Base-by-base conservation (phyloP, 2,329 filamentous ascomycete species). In the Alternaria ethzedia region DNA sequence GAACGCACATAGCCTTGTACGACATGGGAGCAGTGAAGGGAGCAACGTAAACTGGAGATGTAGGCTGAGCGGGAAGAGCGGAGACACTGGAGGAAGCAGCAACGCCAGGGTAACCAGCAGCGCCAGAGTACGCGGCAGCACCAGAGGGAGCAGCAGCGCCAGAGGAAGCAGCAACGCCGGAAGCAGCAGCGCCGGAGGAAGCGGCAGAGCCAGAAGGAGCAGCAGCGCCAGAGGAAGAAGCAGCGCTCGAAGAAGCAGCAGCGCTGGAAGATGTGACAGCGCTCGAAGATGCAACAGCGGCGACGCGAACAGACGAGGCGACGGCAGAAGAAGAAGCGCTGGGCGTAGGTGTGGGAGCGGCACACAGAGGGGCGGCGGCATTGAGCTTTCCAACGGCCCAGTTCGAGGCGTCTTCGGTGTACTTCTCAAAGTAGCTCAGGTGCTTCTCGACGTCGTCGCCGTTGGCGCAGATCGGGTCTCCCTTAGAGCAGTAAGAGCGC, bases 391-490 rank as follows among this genome's bases (percentile, higher is more conserved):
- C 58, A 63, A 71, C 68, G 55, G 66, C 64, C 70, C 70, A 73
- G 59, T 54, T 67, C 49, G 69, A 65, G 58, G 69, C 70, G 49
- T 71, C 65, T 15, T 70, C 66, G 50, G 68, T 67, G 66, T 69
- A 70, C 45, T 54, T 21, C 56, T 73, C 63, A 55, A 85, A 87
- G 66, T 90, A 90, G 57, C 85, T 83, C 73, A 88, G 84, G 74
- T 89, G 88, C 17, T 84, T 83, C 66, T 84, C 82, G 30, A 83
- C 81, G 66, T 89, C 81, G 70, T 83, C 86, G 54, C 88, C 88
- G 49, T 86, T 86, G 76, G 87, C 90, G 82, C 88, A 90, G 77
- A 88, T 89, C 0, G 87, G 87, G 67, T 90, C 88, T 6, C 84
- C 72, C 13, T 83, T 80, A 68, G 89, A 87, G 73, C 88, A 90